Base-by-base conservation (phyloP, 768 basidiomycete genomes). In the Boletus sp. region DNA sequence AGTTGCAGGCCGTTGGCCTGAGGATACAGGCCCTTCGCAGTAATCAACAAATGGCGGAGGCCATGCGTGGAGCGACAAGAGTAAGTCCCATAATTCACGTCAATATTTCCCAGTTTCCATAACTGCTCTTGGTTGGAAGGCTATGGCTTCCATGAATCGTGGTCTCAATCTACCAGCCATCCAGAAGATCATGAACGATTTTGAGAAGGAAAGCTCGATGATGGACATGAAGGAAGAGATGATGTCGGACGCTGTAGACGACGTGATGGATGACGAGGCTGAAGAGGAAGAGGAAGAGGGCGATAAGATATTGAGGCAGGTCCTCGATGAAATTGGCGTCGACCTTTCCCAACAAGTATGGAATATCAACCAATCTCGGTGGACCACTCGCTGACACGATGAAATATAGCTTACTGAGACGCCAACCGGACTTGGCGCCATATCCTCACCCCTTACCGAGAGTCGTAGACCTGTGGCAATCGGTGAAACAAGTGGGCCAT, bases 171-270 rank as follows among this genome's bases (percentile, higher is more conserved):
- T 98, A 15, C 97, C 97, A 15, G 84, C 85, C 59, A 98, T 99
- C 57, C 92, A 94, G 71, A 84, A 86, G 52, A 98, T 98, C 69
- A 95, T 99, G 92, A 92, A 87, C 65, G 96, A 99, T 46, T 99
- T 99, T 66, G 97, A 99, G 78, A 89, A 86, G 67, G 97, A 99
- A 75, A 96, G 90, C 64, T 86, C 93, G 5, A 93, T 88, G 75
- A 99, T 99, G 97, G 97, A 99, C 75, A 98, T 99, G 97, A 99
- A 98, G 73, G 97, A 98, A 75, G 96, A 97, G 72, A 98, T 98
- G 92, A 99, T 98, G 97, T 92, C 91, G 20, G 97, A 98, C 58
- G 90, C 94, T 14, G 90, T 98, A 15, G 97, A 98, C 73, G 96
- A 98, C 65, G 95, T 90, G 48, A 96, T 98, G 89, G 92, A 95